Conservation (phyloP, 2,329 filamentous ascomycete genomes). For the Dothistroma septosporum region DNA sequence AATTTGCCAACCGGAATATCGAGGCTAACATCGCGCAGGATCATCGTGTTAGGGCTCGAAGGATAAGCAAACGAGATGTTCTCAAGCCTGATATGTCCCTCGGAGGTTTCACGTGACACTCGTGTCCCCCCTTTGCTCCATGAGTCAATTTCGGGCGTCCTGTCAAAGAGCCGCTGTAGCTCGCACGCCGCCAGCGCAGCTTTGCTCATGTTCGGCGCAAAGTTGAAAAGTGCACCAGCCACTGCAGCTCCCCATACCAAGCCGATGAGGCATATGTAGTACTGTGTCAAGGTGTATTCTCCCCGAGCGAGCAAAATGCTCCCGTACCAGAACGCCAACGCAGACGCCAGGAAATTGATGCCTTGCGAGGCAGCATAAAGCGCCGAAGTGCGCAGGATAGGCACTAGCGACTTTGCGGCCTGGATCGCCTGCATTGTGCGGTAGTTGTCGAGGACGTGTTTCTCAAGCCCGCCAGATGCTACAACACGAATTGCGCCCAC, state of each 20-base stretch:
- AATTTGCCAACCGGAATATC: too few species aligned
- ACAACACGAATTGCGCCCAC: slow-evolving; percentile 30
- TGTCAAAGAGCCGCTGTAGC: background rate
- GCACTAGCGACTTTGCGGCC: background rate
- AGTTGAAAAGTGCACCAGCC: slow-evolving; percentile 62
- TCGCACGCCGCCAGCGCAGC: slow-evolving; percentile 26
- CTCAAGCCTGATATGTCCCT: too few species aligned
- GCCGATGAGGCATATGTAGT: slow-evolving; percentile 60
- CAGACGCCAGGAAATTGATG: slow-evolving; percentile 11
- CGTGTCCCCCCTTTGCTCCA: background rate
- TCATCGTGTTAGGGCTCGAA: too few species aligned
- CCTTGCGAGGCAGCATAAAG: background rate
- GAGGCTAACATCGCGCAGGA: too few species aligned
- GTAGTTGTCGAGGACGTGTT: background rate
- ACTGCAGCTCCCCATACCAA: slow-evolving; percentile 60
- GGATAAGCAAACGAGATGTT: too few species aligned
- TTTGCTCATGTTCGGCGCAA: slow-evolving; percentile 40
- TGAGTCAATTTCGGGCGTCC: background rate
- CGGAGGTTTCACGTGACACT: too few species aligned
- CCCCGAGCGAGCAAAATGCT: slow-evolving; percentile 26
- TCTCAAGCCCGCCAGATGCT: slow-evolving; percentile 28
- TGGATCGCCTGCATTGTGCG: background rate
- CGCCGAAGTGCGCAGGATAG: background rate
- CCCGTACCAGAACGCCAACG: slow-evolving; percentile 35
- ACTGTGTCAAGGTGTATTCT: slow-evolving; percentile 38